Conservation (phyloP, 192 early-diverging fungal species). For the Umbelopsis sp. region DNA sequence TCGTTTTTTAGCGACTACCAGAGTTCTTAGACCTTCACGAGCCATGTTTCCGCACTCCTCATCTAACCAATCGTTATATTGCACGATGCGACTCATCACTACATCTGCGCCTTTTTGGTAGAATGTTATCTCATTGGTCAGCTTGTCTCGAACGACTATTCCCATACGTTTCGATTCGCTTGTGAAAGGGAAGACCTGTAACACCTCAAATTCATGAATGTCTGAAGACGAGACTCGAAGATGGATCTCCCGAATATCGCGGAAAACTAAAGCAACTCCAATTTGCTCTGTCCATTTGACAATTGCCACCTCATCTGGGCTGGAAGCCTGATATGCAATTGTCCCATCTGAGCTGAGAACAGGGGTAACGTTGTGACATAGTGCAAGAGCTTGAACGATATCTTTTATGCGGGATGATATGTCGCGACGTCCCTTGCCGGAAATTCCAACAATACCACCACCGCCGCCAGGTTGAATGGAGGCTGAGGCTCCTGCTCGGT, state of each 20-base stretch:
- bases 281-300: slow-evolving; percentile 91
- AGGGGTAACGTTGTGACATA: slow-evolving; percentile 93
- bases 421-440: slow-evolving; percentile 73
- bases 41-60: slow-evolving; percentile 98
- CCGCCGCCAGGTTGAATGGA: background rate
- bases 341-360: slow-evolving; percentile 60
- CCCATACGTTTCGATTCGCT: slow-evolving; percentile 98
- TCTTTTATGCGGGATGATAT: slow-evolving; percentile 86
- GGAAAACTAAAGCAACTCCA: slow-evolving; percentile 78
- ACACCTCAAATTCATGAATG: slow-evolving; percentile 70
- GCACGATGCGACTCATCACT: slow-evolving; percentile 87
- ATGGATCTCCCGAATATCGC: slow-evolving; percentile 73
- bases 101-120: slow-evolving; percentile 94
- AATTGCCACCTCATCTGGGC: slow-evolving; percentile 96
- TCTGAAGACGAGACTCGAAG: slow-evolving; percentile 57
- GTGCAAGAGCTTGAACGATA: slow-evolving; percentile 83
- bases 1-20: slow-evolving; percentile 87
- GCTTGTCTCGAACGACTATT: slow-evolving; percentile 76
- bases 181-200: slow-evolving; percentile 99
- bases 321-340: slow-evolving; percentile 91
- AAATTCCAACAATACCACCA: slow-evolving; percentile 27
- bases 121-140: slow-evolving; percentile 80
- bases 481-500: background rate
- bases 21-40: slow-evolving; percentile 89
- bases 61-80: slow-evolving; percentile 95